These are phyloP conservation scores for Rhodosporidiobolus sp. DNA, from an alignment of 768 basidiomycete genomes.

Conservation along the genomic window DNA sequence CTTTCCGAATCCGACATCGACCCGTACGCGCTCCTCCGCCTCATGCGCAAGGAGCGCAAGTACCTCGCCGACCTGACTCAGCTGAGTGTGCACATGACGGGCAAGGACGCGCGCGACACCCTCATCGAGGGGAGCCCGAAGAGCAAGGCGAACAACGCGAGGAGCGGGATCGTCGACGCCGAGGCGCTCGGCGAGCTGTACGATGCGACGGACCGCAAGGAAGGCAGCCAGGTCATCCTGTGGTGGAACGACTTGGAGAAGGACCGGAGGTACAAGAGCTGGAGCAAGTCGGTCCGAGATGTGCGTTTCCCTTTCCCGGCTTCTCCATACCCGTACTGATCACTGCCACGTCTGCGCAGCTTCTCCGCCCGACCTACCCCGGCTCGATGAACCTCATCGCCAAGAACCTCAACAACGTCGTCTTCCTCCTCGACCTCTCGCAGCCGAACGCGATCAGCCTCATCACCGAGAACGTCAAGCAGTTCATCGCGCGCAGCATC, in stretches of 20 bases:
- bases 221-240: slow-evolving; percentile 68
- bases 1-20: slow-evolving; percentile 55
- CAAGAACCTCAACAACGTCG: slow-evolving; percentile 76
- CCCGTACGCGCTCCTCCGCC: slow-evolving; percentile 69
- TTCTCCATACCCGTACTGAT: background rate
- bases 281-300: slow-evolving; percentile 26
- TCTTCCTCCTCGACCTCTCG: slow-evolving; percentile 78
- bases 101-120: slow-evolving; percentile 66
- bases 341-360: slow-evolving; percentile 50
- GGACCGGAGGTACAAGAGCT: slow-evolving; percentile 61
- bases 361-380: slow-evolving; percentile 73
- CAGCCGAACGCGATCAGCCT: slow-evolving; percentile 60
- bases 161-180: slow-evolving; percentile 5
- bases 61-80: slow-evolving; percentile 60
- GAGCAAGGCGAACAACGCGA: slow-evolving; percentile 52
- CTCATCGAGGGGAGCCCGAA: slow-evolving; percentile 49
- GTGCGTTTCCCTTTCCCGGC: background rate
- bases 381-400: slow-evolving; percentile 72
- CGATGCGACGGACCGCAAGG: slow-evolving; percentile 80
- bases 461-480: slow-evolving; percentile 62
- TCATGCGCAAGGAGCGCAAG: slow-evolving; percentile 68
- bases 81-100: slow-evolving; percentile 58
- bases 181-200: slow-evolving; percentile 60
- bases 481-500: slow-evolving; percentile 67
- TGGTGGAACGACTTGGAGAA: slow-evolving; percentile 93